A percentile compares a stretch with the other conserved stretches of the same genome.
Evolutionary conservation across 2,329 filamentous ascomycete species (phyloP).

Genomic region (Exophiala calicioides): DNA sequence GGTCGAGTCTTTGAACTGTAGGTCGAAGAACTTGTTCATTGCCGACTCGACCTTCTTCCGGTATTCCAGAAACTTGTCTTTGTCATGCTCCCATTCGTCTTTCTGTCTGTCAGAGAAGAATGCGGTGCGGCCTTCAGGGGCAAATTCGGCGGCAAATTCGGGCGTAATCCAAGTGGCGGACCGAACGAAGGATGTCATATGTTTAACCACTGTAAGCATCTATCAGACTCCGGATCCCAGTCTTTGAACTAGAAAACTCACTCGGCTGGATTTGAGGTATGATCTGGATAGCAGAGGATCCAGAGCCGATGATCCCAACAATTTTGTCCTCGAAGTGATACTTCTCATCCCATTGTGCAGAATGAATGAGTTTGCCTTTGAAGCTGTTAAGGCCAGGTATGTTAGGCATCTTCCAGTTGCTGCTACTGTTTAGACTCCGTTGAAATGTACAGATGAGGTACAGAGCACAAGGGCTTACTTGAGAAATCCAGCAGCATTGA

Average conservation of each 20-base stretch:
- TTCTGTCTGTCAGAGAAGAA: slow-evolving; percentile 15
- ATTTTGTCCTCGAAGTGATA: slow-evolving; percentile 19
- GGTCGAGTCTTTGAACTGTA: slow-evolving; percentile 45
- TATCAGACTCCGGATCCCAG: background rate
- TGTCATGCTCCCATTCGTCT: slow-evolving; percentile 42
- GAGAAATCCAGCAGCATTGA: slow-evolving; percentile 60
- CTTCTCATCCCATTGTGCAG: slow-evolving; percentile 41
- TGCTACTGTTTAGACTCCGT: slow-evolving; percentile 5
- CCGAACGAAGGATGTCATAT: slow-evolving; percentile 33
- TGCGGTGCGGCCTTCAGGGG: slow-evolving; percentile 6
- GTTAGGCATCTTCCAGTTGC: slow-evolving; percentile 29
- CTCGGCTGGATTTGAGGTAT: slow-evolving; percentile 33
- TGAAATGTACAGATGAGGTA: too few species aligned
- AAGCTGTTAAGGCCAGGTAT: slow-evolving; percentile 35
- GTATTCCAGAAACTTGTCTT: slow-evolving; percentile 44
- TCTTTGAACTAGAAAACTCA: too few species aligned
- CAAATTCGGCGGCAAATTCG: slow-evolving; percentile 11
- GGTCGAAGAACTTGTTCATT: slow-evolving; percentile 46
- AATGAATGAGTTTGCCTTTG: slow-evolving; percentile 42
- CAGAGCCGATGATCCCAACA: slow-evolving; percentile 31
- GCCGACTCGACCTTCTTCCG: slow-evolving; percentile 47
- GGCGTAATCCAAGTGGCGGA: slow-evolving; percentile 33
- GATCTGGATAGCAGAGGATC: slow-evolving; percentile 31
- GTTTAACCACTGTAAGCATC: slow-evolving; percentile 8
- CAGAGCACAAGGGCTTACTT: too few species aligned